Base-by-base conservation (phyloP, 768 basidiomycete genomes). In the Rhodotorula toruloides region DNA sequence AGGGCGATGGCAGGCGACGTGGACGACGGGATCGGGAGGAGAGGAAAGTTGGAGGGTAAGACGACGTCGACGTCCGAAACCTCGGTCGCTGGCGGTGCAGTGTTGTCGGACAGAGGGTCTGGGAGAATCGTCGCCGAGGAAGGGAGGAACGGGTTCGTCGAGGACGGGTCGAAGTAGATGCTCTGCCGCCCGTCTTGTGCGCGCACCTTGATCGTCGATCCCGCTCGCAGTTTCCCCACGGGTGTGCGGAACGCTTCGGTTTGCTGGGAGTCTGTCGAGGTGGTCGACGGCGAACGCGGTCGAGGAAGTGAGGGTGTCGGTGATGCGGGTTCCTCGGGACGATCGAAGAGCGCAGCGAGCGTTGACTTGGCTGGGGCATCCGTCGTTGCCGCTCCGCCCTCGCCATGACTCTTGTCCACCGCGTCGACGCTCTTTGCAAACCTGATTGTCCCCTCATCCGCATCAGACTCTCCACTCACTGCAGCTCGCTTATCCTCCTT, bases 131-230 rank as follows among this genome's bases (percentile, higher is more conserved):
- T n/a, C n/a, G n/a, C n/a, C n/a, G n/a, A n/a, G 2, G 60, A 36
- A 16, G 40, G 59, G 14, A 53, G 27, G 66, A 67, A 54, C 11
- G 66, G 66, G 50, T 67, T 67, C 44, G 47, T 37, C 17, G 16
- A 14, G 31, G 11, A 32, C 31, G 66, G 36, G 36, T 67, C 56
- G 34, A 67, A 67, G 46, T 48, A 67, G 39, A 67, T 63, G 42
- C 49, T 47, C n/a, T 22, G 8, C 19, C 53, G 53, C 21, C 54
- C 54, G 34, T 39, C 44, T 12, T 22, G 9, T 7, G 12, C 44
- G 3, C 44, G 17, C 4, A 61, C 8, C 37, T 47, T 53, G 56
- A 62, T 48, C 44, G 66, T 67, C 37, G 65, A 67, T 2, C 32
- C 42, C 14, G 34, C 13, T 9, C 29, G 40, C 34, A 58, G 56